Conservation (phyloP, 176 grass and related monocot genomes). For the Zoysia pacifica region DNA sequence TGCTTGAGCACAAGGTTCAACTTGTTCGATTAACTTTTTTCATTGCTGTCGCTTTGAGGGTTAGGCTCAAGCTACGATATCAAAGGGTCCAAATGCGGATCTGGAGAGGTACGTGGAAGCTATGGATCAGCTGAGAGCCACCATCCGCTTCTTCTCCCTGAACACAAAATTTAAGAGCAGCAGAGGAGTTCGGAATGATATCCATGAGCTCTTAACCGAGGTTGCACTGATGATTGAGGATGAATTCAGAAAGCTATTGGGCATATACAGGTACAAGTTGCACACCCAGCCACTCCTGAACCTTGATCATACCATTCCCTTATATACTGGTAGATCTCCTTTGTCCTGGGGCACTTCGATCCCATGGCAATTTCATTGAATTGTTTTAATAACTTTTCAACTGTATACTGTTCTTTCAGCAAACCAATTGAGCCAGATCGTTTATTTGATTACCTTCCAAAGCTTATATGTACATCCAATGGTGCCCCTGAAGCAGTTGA, state of each 20-base stretch:
- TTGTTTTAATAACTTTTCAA: background rate
- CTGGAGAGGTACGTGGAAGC: conserved; percentile 68
- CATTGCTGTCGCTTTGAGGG: background rate
- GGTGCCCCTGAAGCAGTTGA: conserved; percentile 21
- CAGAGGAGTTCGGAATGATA: conserved; percentile 52
- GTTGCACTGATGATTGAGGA: conserved; percentile 65
- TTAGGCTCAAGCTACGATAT: conserved; percentile 71
- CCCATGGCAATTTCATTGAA: background rate
- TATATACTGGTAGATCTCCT: background rate
- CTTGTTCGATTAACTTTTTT: conserved; percentile 2
- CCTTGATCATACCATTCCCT: background rate
- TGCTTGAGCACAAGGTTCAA: conserved; percentile 10
- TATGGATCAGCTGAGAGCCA: conserved; percentile 61
- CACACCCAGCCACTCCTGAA: conserved; percentile 13
- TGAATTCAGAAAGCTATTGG: conserved; percentile 71
- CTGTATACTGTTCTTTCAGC: conserved; percentile 50
- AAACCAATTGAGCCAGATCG: conserved; percentile 85
- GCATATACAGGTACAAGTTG: conserved; percentile 56
- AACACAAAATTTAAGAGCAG: conserved; percentile 56
- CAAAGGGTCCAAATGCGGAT: conserved; percentile 70
- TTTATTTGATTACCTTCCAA: conserved; percentile 76
- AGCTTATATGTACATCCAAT: conserved; percentile 54
- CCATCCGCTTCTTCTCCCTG: conserved; percentile 48
- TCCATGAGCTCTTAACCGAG: conserved; percentile 54
- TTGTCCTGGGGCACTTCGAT: background rate